A percentile compares a stretch with the other conserved stretches of the same genome.
Evolutionary conservation across 495 filamentous ascomycete species (phyloP).

Genomic region (Podospora pseudocomata): DNA sequence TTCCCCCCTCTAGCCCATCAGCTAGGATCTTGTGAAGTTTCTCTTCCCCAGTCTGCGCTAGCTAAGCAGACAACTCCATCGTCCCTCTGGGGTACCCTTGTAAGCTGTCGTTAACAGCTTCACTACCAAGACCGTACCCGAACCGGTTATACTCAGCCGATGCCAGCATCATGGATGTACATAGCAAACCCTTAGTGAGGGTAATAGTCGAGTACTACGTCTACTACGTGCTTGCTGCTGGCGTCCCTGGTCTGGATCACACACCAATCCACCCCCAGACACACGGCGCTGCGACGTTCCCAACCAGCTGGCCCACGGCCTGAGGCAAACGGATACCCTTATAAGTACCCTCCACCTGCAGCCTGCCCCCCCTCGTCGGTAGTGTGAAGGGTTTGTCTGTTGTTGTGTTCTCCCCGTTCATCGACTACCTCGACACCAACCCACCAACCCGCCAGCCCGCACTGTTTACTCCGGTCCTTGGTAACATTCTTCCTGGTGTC

Average conservation of each 20-base stretch:
- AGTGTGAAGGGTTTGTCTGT: not conserved
- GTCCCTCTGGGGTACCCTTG: not conserved
- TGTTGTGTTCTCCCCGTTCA: not conserved
- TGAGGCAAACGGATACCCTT: constrained; percentile 1
- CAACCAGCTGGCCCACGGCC: not conserved
- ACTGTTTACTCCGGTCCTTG: not conserved
- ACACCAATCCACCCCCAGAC: not conserved
- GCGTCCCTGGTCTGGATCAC: not conserved
- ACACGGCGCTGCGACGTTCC: not conserved
- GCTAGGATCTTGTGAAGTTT: not conserved
- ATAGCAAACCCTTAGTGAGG: not conserved
- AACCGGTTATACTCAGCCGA: constrained; percentile 14
- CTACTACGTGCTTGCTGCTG: not conserved
- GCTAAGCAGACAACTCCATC: not conserved
- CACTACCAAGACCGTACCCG: constrained; percentile 7
- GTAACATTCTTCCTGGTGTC: no score
- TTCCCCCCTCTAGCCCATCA: not conserved
- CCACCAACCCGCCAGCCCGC: not conserved
- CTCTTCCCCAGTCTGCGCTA: not conserved
- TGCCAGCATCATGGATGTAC: not conserved
- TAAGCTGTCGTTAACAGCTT: constrained; percentile 2
- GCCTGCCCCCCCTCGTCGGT: not conserved
- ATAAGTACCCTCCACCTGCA: constrained; percentile 6
- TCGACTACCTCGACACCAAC: not conserved
- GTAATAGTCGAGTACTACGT: not conserved